phyloP scores from a whole-genome alignment of 345 rosid species.

The Pistacia integerrima region DNA sequence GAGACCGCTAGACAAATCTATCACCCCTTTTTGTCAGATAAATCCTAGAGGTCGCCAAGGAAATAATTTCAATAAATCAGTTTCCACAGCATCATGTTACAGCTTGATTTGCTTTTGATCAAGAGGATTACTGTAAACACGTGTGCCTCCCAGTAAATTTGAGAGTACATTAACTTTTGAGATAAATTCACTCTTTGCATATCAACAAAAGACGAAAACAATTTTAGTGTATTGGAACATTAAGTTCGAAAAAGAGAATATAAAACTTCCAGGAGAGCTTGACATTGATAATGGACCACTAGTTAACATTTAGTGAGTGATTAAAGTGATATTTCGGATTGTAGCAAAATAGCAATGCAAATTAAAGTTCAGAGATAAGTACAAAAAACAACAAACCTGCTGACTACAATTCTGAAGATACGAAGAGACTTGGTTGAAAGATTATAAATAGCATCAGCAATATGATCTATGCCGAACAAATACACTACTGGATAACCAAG shows the following conservation, averaged over 20 bases:
- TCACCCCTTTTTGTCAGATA: not conserved
- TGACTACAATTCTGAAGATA: constrained; percentile 61
- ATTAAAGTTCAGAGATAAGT: not conserved
- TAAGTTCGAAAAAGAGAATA: not conserved
- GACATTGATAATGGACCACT: not conserved
- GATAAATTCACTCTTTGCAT: not conserved
- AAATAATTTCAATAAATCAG: not conserved
- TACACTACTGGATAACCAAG: constrained; percentile 91
- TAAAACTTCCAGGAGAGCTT: not conserved
- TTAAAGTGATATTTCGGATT: not conserved
- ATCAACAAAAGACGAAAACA: not conserved
- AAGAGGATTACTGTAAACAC: not conserved
- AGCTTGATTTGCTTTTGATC: not conserved
- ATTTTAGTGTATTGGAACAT: not conserved
- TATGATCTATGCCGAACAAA: constrained; percentile 78
- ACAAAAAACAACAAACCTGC: constrained; percentile 48
- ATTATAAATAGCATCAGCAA: constrained; percentile 76
- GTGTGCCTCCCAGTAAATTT: not conserved
- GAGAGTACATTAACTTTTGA: not conserved
- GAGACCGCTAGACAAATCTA: not conserved
- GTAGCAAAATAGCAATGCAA: not conserved
- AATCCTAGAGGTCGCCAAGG: not conserved
- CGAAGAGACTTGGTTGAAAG: constrained; percentile 84
- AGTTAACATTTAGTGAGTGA: constrained; percentile 1
- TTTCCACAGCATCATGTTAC: not conserved